phyloP scores from a whole-genome alignment of 2,329 filamentous ascomycete species.

The Phoma sp. region DNA sequence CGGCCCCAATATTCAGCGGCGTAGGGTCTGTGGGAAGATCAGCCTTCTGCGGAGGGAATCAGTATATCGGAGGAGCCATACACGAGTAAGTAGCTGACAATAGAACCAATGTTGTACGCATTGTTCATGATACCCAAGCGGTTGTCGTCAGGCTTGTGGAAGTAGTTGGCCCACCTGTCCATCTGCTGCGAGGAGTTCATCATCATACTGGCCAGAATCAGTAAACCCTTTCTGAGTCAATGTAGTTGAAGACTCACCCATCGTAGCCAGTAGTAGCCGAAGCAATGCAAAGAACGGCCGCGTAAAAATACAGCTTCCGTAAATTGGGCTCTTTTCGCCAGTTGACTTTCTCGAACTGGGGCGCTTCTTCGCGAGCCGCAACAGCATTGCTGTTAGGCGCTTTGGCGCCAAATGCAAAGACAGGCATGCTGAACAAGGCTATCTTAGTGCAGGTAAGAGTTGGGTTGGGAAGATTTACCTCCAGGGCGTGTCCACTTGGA shows the following conservation, averaged over 20 bases:
- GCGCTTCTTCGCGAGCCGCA: slow-evolving; percentile 55
- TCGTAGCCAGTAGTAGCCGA: slow-evolving; percentile 65
- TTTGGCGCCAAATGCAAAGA: slow-evolving; percentile 22
- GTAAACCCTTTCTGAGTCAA: slow-evolving; percentile 4
- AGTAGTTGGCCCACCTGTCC: slow-evolving; percentile 47
- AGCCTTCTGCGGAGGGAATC: background rate
- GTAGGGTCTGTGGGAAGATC: slow-evolving; percentile 25
- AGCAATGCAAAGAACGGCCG: slow-evolving; percentile 58
- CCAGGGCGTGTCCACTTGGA: slow-evolving; percentile 24
- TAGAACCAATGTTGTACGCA: slow-evolving; percentile 51
- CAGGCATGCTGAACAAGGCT: slow-evolving; percentile 4
- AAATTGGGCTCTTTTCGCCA: slow-evolving; percentile 63
- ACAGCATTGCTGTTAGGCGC: slow-evolving; percentile 26
- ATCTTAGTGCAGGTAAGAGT: background rate
- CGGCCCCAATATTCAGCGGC: slow-evolving; percentile 54
- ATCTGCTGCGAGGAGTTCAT: slow-evolving; percentile 54
- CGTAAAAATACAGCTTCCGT: slow-evolving; percentile 62
- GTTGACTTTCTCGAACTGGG: slow-evolving; percentile 58
- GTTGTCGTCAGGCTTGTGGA: slow-evolving; percentile 47
- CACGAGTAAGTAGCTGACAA: slow-evolving; percentile 44
- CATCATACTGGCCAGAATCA: slow-evolving; percentile 46
- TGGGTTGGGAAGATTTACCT: slow-evolving; percentile 13
- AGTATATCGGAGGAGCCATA: background rate
- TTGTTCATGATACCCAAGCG: slow-evolving; percentile 55
- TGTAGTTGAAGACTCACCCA: slow-evolving; percentile 50